Evolutionary conservation across 2,329 filamentous ascomycete genomes (phyloP).

Genomic region (Penicillium fuscoglaucum): DNA sequence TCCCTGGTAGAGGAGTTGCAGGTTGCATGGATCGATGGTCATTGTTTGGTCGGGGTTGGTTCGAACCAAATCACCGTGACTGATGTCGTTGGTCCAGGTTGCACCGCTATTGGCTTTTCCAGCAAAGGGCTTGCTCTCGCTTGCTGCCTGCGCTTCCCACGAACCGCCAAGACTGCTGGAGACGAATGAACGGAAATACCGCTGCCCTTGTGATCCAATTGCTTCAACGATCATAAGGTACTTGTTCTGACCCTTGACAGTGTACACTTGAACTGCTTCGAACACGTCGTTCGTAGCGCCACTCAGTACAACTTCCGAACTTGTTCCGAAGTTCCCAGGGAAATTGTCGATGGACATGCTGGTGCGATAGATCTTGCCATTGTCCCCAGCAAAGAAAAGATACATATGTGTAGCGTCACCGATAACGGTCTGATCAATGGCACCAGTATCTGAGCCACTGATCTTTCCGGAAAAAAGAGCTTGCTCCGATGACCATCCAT

Average conservation of each 20-base stretch:
- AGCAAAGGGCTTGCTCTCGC: slow-evolving; percentile 60
- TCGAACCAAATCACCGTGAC: slow-evolving; percentile 63
- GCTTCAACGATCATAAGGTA: slow-evolving; percentile 70
- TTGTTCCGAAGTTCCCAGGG: slow-evolving; percentile 59
- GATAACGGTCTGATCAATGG: slow-evolving; percentile 65
- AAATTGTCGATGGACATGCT: slow-evolving; percentile 64
- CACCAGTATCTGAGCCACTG: slow-evolving; percentile 50
- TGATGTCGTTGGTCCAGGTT: slow-evolving; percentile 67
- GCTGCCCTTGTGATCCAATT: slow-evolving; percentile 53
- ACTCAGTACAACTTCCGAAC: slow-evolving; percentile 52
- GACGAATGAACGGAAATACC: slow-evolving; percentile 68
- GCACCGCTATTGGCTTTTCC: slow-evolving; percentile 65
- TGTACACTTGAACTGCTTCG: slow-evolving; percentile 68
- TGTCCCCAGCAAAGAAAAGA: slow-evolving; percentile 67
- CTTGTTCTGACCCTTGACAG: slow-evolving; percentile 52
- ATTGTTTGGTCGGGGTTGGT: slow-evolving; percentile 61
- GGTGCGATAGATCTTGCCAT: slow-evolving; percentile 65
- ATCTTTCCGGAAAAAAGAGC: slow-evolving; percentile 60
- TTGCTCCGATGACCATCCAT: slow-evolving; percentile 57
- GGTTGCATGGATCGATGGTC: slow-evolving; percentile 62
- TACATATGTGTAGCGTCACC: slow-evolving; percentile 64
- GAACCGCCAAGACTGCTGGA: slow-evolving; percentile 55
- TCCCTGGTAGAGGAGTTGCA: slow-evolving; percentile 66
- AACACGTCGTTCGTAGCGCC: slow-evolving; percentile 61
- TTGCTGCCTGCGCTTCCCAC: slow-evolving; percentile 60